Base-by-base conservation (phyloP, 176 grass and related monocot genomes). In the Phoenix dactylifera region DNA sequence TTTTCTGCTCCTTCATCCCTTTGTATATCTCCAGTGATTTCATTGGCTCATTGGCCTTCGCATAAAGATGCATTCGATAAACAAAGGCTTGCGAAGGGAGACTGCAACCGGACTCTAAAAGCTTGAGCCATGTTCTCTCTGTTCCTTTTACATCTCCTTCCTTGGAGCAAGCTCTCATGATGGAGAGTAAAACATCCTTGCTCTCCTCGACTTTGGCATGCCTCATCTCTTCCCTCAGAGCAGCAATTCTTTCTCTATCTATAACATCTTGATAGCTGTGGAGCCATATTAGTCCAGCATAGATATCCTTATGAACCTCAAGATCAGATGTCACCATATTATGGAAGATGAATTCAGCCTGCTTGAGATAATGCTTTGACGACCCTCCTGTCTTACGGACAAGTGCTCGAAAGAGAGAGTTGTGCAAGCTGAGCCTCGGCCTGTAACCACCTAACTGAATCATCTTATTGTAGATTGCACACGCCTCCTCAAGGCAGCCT, bases 181-280 rank as follows among this genome's bases (percentile, higher is more conserved):
- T 51, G 44, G 93, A 98, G 16, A 92, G 78, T 26, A 92, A 64
- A n/a, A 98, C 87, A 81, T 98, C 87, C 48, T 32, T 71, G 56
- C 58, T 83, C 76, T 92, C 84, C 58, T 82, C 72, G 74, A 92
- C 73, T 0, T 81, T 73, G 4, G 75, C 72, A 74, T 5, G 65
- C 68, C 75, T 83, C 78, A 92, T 92, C 62, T 88, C 87, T 71
- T 85, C 68, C 56, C 87, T 88, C 56, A 98, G 79, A 70, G 30
- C 71, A 57, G 35, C 18, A 5, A 98, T 85, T 76, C 93, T 79
- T 12, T 85, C 87, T 65, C 51, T 80, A 69, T 98, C 84, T 50
- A 98, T 88, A 18, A 68, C 62, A 75, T 98, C 87, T 80, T 98
- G 93, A 28, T 91, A 98, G 72, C 93, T 98, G 60, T 92, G 93